Evolutionary conservation across 2,329 filamentous ascomycete genomes (phyloP), one percentile per base, ranked within the genome.

Genomic region (Talaromyces sp.): DNA sequence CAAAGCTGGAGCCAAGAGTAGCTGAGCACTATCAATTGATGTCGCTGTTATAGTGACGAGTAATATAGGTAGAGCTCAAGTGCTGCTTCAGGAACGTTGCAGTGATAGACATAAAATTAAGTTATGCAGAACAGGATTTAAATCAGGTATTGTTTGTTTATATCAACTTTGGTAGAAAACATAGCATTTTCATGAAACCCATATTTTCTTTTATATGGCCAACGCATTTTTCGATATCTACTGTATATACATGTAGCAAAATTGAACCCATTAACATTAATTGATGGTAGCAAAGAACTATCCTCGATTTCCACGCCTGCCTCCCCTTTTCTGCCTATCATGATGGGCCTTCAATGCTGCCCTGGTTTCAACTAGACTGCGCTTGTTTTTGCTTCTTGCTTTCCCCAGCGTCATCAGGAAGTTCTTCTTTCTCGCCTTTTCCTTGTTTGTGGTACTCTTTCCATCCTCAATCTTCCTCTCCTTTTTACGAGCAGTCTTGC

Each of bases 351-450:
- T 88, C 66, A 98, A 77, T 38, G 92, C 86, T 78, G 89, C 91
- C 71, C 85, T 86, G 65, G 91, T 92, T 77, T 97, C 89, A 13
- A 90, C 86, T 75, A 99, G 79, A 84, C 91, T 96, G 71, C 93
- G 85, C 87, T 97, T 97, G 71, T 95, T 89, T 83, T 98, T 99
- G 67, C 84, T 85, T 82, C 95, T 96, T 11, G 95, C 95, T 82
- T 99, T 98, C 62, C 93, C 91, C 62, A 99, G 78, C 43, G 93
- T 98, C 95, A 99, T 99, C 69, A 99, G 74, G 78, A 99, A 96
- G 77, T 99, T 99, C 89, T 99, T 99, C 84, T 91, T 91, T 67
- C 93, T 83, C 49, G 90, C 86, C 85, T 99, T 99, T 81, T 99
- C 95, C 80, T 90, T 90, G 78, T 99, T 99, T 66, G 93, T 98